Percentiles rank a stretch among this genome's conserved stretches.
These are phyloP conservation scores for Filosporella fistucella DNA, from an alignment of 495 filamentous ascomycete species.

Conservation along the genomic window DNA sequence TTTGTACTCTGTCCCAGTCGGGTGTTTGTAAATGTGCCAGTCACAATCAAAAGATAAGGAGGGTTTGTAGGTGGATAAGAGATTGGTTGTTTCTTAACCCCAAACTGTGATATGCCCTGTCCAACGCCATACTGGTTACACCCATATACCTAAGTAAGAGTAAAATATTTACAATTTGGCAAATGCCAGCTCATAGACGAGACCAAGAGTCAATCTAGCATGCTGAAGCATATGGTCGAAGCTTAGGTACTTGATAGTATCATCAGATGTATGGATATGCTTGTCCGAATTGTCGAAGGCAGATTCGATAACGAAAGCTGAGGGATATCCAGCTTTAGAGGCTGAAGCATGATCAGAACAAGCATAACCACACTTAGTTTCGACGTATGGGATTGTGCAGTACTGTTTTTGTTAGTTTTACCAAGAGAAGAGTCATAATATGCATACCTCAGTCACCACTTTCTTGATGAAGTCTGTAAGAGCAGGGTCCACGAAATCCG, in stretches of 20 bases:
- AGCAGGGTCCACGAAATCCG: constrained; percentile 78
- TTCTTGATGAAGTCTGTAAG: constrained; percentile 92
- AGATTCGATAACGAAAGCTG: constrained; percentile 93
- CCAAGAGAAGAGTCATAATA: neutral
- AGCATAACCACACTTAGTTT: constrained; percentile 95
- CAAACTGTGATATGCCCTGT: no score
- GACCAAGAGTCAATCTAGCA: constrained; percentile 81
- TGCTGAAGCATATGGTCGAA: constrained; percentile 99
- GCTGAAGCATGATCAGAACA: constrained; percentile 98
- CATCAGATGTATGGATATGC: constrained; percentile 87
- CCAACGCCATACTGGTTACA: no score
- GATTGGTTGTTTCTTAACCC: no score
- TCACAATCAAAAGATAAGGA: no score
- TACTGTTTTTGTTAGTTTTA: constrained; percentile 45
- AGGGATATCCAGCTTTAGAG: constrained; percentile 90
- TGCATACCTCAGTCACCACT: constrained; percentile 69
- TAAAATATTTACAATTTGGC: constrained; percentile 34
- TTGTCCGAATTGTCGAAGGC: constrained; percentile 80
- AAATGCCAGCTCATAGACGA: constrained; percentile 85
- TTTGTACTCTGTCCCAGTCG: no score
- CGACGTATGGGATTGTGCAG: constrained; percentile 82
- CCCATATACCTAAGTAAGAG: no score
- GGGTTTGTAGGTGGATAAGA: no score
- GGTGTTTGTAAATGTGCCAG: no score
- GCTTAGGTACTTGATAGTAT: constrained; percentile 80